Evolutionary conservation across 139 green algal species (phyloP), one percentile per base, ranked within the genome.

Genomic region (Coelastrella sp.): DNA sequence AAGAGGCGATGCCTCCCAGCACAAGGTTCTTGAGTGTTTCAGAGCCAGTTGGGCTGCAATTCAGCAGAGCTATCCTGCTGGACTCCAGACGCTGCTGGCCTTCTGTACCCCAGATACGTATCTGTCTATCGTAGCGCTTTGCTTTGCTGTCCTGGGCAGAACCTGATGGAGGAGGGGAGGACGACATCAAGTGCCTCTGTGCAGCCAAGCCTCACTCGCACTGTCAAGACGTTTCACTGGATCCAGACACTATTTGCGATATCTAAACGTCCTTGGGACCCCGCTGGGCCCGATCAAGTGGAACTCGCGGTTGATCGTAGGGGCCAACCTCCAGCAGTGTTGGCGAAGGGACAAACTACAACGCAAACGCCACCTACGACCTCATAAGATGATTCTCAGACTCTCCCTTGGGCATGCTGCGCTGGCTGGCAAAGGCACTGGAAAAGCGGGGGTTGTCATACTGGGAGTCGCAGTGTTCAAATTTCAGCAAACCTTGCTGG

Each of bases 1-100:
- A 99, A 3, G 95, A 95, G 5, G 93, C 93, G 13, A 99, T 99
- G 89, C 98, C 98, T 0, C 98, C 98, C 56, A 99, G 94, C 0
- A 99, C 98, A 19, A 99, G 92, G 89, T 99, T 99, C 88, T 99
- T 99, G 8, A 99, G 93, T 3, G 97, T 95, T 89, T 99, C 98
- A 2, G 95, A 95, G 20, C 97, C 97, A 1, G 96, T 98, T 6
- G 96, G 90, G 14, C 94, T 92, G 64, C 90, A 93, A 19, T 96
- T 96, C 0, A 99, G 93, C 71, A 99, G 90, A 75, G 93, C 97
- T 58, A 98, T 88, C 4, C 80, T 73, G 11, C 96, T 94, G 32
- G 68, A 73, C 79, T 98, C 97, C 10, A 99, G 86, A 3, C 92
- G 92, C 74, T 91, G 68, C 92, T 99, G 97, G 4, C 97, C 97